phyloP scores from a whole-genome alignment of 2,329 filamentous ascomycete genomes.

The Colletotrichum sojae region DNA sequence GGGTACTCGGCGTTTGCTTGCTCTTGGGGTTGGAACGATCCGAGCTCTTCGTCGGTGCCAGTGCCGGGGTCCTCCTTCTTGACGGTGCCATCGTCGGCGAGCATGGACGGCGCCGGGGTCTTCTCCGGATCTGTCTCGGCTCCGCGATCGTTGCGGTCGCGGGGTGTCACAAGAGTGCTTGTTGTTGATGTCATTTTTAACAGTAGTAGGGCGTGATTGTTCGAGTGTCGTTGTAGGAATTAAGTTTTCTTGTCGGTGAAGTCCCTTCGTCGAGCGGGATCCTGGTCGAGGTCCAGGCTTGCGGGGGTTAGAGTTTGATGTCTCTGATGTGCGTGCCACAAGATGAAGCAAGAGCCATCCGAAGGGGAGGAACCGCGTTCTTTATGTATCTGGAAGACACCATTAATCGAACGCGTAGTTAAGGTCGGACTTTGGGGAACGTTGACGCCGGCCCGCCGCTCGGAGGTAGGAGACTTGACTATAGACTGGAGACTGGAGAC shows the following conservation, averaged over 20 bases:
- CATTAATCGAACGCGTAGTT: not conserved
- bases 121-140: slow-evolving; percentile 29
- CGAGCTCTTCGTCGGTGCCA: slow-evolving; percentile 37
- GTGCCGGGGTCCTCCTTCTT: slow-evolving; percentile 33
- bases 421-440: slow-evolving; percentile 30
- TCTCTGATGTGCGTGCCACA: slow-evolving; percentile 32
- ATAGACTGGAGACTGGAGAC: not conserved
- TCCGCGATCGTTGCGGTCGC: slow-evolving; percentile 11
- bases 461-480: slow-evolving; percentile 8
- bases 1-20: slow-evolving; percentile 55
- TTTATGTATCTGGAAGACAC: slow-evolving; percentile 30
- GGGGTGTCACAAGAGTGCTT: slow-evolving; percentile 30
- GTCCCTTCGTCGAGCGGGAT: not conserved
- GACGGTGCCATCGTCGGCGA: slow-evolving; percentile 20
- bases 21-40: slow-evolving; percentile 21
- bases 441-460: slow-evolving; percentile 34
- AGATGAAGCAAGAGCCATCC: not conserved
- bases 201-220: not conserved
- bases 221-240: not conserved
- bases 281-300: not conserved
- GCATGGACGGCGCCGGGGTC: slow-evolving; percentile 37
- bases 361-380: slow-evolving; percentile 6
- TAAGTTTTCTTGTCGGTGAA: not conserved
- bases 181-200: slow-evolving; percentile 30
- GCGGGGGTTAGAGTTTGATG: slow-evolving; percentile 10